phyloP scores from a whole-genome alignment of 1,284 basidiomycete genomes.

The Naganishia sp. region DNA sequence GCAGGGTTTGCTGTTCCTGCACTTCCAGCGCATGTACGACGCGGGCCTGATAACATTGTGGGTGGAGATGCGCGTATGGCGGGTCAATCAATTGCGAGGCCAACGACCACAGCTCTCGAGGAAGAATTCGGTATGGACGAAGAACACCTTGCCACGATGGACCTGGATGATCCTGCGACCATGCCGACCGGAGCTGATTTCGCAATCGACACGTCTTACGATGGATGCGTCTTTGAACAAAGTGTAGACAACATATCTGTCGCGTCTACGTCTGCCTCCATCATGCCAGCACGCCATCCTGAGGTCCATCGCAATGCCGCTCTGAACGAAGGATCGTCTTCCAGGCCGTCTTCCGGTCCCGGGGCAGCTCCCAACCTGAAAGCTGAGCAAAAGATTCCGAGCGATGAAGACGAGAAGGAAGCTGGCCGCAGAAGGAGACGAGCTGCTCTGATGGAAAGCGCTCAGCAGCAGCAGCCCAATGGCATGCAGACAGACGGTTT shows the following conservation, averaged over 20 bases:
- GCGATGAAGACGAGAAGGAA: constrained; percentile 22
- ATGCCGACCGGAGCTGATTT: constrained; percentile 25
- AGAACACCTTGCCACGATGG: constrained; percentile 15
- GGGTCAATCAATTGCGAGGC: constrained; percentile 10
- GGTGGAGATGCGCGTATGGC: background rate
- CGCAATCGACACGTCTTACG: constrained; percentile 16
- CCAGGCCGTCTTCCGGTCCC: background rate
- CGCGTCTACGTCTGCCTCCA: constrained; percentile 10
- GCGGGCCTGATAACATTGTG: background rate
- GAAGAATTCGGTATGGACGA: constrained; percentile 26
- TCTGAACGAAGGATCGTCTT: background rate
- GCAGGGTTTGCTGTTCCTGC: constrained; percentile 19
- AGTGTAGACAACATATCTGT: constrained; percentile 15
- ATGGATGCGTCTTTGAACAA: constrained; percentile 20
- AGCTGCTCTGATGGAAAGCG: constrained; percentile 12
- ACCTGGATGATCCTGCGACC: constrained; percentile 20
- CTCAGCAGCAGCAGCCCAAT: background rate
- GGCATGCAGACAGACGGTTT: constrained; percentile 3
- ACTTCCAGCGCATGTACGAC: constrained; percentile 4
- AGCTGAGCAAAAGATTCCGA: constrained; percentile 17
- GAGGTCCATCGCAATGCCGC: constrained; percentile 1
- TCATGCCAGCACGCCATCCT: constrained; percentile 1
- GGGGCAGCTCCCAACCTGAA: background rate
- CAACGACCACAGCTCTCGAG: constrained; percentile 21
- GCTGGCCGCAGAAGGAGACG: constrained; percentile 14